phyloP scores from a whole-genome alignment of 768 basidiomycete species.

The Russula virescens region DNA sequence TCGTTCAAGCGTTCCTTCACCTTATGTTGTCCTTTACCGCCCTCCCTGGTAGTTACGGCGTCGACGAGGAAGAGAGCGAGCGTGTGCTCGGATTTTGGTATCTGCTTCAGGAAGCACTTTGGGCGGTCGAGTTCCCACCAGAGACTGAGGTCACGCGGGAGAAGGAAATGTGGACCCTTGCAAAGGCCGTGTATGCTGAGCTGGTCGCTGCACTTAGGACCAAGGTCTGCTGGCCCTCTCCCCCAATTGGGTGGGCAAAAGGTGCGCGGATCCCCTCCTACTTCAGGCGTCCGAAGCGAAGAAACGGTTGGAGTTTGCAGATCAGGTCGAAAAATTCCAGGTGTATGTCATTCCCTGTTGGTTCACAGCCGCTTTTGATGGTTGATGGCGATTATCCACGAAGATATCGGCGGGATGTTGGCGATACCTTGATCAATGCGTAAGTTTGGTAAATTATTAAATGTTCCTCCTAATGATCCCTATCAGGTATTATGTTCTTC shows the following conservation, averaged over 20 bases:
- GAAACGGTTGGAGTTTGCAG: constrained; percentile 34
- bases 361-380: not conserved
- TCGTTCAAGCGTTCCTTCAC: constrained; percentile 60
- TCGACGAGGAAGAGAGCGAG: constrained; percentile 86
- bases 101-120: constrained; percentile 80
- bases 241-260: constrained; percentile 52
- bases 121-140: constrained; percentile 54
- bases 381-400: not conserved
- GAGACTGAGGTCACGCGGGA: constrained; percentile 33
- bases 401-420: constrained; percentile 80
- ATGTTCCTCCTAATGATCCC: not conserved
- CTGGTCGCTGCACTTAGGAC: constrained; percentile 62
- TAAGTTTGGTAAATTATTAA: constrained; percentile 34
- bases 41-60: constrained; percentile 66
- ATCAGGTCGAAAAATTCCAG: constrained; percentile 74
- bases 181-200: constrained; percentile 74
- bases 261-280: constrained; percentile 39
- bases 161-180: constrained; percentile 44
- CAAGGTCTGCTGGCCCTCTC: constrained; percentile 71
- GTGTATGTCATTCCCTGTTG: constrained; percentile 44
- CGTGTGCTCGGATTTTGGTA: constrained; percentile 88
- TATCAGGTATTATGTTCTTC: constrained; percentile 74
- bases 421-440: constrained; percentile 87
- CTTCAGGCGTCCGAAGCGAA: not conserved
- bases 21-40: constrained; percentile 70